phyloP scores from a whole-genome alignment of 2,329 filamentous ascomycete genomes.

The Aureobasidium sp. region DNA sequence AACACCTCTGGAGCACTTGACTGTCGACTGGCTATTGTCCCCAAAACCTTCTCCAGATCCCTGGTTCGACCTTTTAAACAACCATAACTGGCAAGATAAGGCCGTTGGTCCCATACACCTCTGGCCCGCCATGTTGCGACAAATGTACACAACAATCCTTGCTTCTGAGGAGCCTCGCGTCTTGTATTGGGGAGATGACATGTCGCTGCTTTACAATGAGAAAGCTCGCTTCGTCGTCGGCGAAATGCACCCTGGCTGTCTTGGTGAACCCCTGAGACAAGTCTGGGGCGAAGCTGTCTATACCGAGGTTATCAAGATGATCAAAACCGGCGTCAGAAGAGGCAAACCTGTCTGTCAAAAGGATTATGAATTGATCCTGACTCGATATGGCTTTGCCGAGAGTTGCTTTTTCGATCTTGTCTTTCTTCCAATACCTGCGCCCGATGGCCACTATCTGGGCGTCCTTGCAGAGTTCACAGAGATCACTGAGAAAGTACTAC shows the following conservation, averaged over 20 bases:
- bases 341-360: not conserved
- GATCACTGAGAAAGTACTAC: not conserved
- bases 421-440: not conserved
- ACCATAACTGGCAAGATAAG: not conserved
- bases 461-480: slow-evolving; percentile 6
- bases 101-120: not conserved
- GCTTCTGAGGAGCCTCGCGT: not conserved
- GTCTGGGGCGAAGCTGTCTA: not conserved
- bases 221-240: not conserved
- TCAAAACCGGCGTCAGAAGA: not conserved
- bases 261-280: not conserved
- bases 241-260: not conserved
- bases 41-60: not conserved
- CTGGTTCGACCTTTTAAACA: not conserved
- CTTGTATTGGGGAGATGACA: slow-evolving; percentile 9
- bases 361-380: not conserved
- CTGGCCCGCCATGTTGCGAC: not conserved
- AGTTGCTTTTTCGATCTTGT: slow-evolving; percentile 3
- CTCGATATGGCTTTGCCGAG: slow-evolving; percentile 1
- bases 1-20: not conserved
- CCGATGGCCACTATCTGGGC: not conserved
- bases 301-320: not conserved
- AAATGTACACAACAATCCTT: not conserved
- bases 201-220: slow-evolving; percentile 6
- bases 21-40: not conserved